Conservation (phyloP, 805 yeast genomes). For the Yarrowia sp. region DNA sequence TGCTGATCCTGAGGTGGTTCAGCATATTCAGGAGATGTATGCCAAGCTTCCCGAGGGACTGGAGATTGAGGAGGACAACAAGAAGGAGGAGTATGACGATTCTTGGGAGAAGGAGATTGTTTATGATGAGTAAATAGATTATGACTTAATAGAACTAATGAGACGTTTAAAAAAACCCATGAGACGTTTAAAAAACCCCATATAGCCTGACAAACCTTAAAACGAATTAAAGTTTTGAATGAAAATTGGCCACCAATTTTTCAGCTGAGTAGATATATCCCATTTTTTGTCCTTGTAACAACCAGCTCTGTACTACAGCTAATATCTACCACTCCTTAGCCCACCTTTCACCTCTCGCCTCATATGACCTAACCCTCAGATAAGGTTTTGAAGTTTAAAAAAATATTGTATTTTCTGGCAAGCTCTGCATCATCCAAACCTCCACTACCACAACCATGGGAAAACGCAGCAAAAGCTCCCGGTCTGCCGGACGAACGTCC, state of each 20-base stretch:
- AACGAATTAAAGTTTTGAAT: background rate
- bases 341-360: too few relatives aligned
- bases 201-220: background rate
- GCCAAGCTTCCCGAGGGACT: slow-evolving; percentile 55
- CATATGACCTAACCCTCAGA: background rate
- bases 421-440: background rate
- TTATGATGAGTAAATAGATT: background rate
- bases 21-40: slow-evolving; percentile 53
- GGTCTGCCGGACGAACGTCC: slow-evolving; percentile 1
- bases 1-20: slow-evolving; percentile 57
- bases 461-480: slow-evolving; percentile 6
- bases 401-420: background rate
- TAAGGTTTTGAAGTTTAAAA: slow-evolving; percentile 2
- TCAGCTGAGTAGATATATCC: too few relatives aligned
- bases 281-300: too few relatives aligned
- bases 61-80: slow-evolving; percentile 38
- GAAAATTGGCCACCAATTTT: background rate
- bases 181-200: too few relatives aligned
- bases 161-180: background rate
- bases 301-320: too few relatives aligned
- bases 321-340: too few relatives aligned
- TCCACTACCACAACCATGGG: background rate
- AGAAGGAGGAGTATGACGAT: slow-evolving; percentile 40
- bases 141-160: background rate
- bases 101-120: slow-evolving; percentile 27